Conservation (phyloP, 495 filamentous ascomycete genomes). For the Tuber brumale region DNA sequence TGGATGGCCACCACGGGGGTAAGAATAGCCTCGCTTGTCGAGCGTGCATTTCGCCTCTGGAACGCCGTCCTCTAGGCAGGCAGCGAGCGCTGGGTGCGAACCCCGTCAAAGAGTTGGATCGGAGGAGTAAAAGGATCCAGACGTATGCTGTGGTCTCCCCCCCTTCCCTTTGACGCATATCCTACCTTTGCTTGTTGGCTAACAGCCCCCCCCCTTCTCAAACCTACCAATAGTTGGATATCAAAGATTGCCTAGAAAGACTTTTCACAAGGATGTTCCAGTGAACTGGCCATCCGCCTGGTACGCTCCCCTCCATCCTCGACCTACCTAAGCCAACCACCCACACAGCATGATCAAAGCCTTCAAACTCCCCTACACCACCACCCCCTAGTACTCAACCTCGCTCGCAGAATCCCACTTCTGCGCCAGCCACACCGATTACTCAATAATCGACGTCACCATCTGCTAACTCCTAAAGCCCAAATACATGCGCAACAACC, state of each 20-base stretch:
- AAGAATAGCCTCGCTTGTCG: constrained; percentile 51
- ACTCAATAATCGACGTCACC: constrained; percentile 81
- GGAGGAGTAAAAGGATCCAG: constrained; percentile 58
- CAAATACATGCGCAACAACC: constrained; percentile 91
- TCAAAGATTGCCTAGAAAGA: constrained; percentile 86
- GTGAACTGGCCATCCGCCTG: constrained; percentile 84
- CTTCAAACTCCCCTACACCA: constrained; percentile 79
- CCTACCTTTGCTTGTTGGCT: constrained; percentile 8
- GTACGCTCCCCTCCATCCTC: constrained; percentile 45
- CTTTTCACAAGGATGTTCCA: constrained; percentile 88
- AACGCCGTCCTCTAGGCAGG: constrained; percentile 69
- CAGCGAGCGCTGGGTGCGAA: constrained; percentile 66
- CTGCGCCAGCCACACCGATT: constrained; percentile 67
- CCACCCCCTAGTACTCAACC: constrained; percentile 60
- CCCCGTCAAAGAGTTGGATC: constrained; percentile 60
- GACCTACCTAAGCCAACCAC: constrained; percentile 10
- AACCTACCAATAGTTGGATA: constrained; percentile 57
- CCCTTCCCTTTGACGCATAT: neutral
- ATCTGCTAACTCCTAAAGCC: constrained; percentile 72
- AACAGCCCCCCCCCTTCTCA: constrained; percentile 10
- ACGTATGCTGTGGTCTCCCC: constrained; percentile 18
- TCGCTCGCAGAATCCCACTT: constrained; percentile 48
- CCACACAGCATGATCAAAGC: constrained; percentile 78
- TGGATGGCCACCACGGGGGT: too few relatives aligned
- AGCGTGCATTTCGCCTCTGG: constrained; percentile 74